Conservation (phyloP, 2,329 filamentous ascomycete genomes). For the Zasmidium cellare region DNA sequence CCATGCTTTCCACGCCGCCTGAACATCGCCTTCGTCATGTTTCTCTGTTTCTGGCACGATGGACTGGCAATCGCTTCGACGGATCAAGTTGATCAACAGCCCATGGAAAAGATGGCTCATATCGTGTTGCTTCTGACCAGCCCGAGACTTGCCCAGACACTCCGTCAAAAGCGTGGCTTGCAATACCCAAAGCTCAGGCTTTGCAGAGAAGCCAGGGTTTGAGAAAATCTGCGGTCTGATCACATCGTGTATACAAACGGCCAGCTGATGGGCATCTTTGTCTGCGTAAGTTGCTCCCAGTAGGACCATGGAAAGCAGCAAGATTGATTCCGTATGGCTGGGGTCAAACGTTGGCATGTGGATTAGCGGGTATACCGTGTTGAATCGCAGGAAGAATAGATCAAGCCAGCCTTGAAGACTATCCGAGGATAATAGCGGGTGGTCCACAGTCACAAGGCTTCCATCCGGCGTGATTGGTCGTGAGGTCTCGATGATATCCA, state of each 20-base stretch:
- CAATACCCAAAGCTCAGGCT: constrained; percentile 62
- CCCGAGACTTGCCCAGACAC: constrained; percentile 64
- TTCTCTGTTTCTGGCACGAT: constrained; percentile 40
- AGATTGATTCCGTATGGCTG: constrained; percentile 50
- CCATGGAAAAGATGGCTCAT: constrained; percentile 63
- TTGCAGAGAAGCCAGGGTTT: constrained; percentile 57
- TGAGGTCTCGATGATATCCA: constrained; percentile 54
- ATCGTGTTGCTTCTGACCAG: constrained; percentile 64
- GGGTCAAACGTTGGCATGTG: constrained; percentile 60
- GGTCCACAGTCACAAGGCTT: constrained; percentile 46
- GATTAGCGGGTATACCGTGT: constrained; percentile 60
- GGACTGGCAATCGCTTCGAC: constrained; percentile 54
- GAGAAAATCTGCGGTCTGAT: constrained; percentile 61
- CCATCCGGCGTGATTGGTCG: constrained; percentile 52
- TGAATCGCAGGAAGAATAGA: constrained; percentile 62
- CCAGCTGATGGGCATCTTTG: constrained; percentile 60
- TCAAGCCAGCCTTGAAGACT: constrained; percentile 59
- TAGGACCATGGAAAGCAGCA: constrained; percentile 57
- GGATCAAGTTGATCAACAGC: constrained; percentile 56
- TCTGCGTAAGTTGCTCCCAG: constrained; percentile 63
- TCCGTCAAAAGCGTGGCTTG: constrained; percentile 64
- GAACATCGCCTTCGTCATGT: constrained; percentile 41
- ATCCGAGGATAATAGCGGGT: constrained; percentile 52
- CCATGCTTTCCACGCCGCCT: constrained; percentile 55
- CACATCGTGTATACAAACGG: constrained; percentile 63